These are phyloP conservation scores for Hemileccinum impolitum DNA, from an alignment of 768 basidiomycete genomes.

Conservation along the genomic window DNA sequence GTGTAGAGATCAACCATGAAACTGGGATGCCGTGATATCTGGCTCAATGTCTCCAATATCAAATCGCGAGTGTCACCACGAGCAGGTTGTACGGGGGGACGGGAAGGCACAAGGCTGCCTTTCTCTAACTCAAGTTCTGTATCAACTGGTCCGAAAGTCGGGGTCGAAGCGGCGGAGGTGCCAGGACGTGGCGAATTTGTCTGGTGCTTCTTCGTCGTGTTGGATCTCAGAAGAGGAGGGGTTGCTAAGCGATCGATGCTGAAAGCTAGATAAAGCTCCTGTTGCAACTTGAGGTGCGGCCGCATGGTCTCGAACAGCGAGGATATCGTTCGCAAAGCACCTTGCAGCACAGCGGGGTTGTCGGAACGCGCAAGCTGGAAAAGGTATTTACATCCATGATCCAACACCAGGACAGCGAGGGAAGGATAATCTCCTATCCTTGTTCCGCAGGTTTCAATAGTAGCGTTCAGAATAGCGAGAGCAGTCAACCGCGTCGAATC, in stretches of 20 bases:
- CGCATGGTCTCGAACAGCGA: conserved; percentile 89
- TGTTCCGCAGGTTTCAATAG: conserved; percentile 80
- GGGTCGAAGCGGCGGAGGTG: conserved; percentile 44
- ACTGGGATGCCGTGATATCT: conserved; percentile 76
- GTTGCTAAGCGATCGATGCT: conserved; percentile 86
- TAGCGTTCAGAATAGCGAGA: conserved; percentile 80
- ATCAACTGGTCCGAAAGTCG: conserved; percentile 38
- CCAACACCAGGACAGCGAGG: conserved; percentile 70
- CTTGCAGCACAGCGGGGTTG: conserved; percentile 72
- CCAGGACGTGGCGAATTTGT: conserved; percentile 51
- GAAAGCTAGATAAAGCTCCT: conserved; percentile 93
- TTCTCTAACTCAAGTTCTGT: conserved; percentile 46
- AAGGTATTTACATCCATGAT: conserved; percentile 92
- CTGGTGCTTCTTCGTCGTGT: conserved; percentile 31
- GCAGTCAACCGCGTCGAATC: conserved; percentile 92
- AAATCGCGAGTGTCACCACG: conserved; percentile 86
- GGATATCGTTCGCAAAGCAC: conserved; percentile 79
- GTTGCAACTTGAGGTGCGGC: conserved; percentile 84
- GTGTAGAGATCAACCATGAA: conserved; percentile 96
- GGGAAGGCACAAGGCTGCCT: conserved; percentile 47
- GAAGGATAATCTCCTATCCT: conserved; percentile 77
- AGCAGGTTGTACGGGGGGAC: conserved; percentile 68
- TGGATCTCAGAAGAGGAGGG: conserved; percentile 34
- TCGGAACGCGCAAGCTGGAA: conserved; percentile 96
- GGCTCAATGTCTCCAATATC: conserved; percentile 82